phyloP scores from a whole-genome alignment of 2,329 filamentous ascomycete genomes.

The Pseudocercospora ulei region DNA sequence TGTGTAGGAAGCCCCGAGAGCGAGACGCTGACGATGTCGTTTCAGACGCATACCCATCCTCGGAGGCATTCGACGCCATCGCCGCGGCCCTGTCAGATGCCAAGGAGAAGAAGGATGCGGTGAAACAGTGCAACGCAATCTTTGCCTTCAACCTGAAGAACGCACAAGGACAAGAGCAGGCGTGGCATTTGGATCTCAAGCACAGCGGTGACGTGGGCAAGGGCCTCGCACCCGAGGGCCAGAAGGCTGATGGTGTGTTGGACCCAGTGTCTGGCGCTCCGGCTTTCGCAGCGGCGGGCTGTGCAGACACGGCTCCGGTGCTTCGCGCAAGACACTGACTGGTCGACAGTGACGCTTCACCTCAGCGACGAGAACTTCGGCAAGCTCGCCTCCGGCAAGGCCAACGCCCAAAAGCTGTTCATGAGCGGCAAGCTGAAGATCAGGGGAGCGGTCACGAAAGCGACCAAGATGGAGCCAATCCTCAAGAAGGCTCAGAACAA shows the following conservation, averaged over 20 bases:
- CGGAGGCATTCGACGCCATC: slow-evolving; percentile 83
- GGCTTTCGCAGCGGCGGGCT: not conserved
- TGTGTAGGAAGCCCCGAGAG: not conserved
- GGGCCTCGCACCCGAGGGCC: slow-evolving; percentile 57
- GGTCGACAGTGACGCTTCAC: slow-evolving; percentile 61
- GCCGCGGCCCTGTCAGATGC: slow-evolving; percentile 58
- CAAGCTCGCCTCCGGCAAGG: slow-evolving; percentile 73
- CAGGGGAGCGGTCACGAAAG: slow-evolving; percentile 97
- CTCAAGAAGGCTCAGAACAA: slow-evolving; percentile 77
- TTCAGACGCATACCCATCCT: slow-evolving; percentile 65
- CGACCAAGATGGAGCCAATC: slow-evolving; percentile 89
- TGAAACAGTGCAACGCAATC: slow-evolving; percentile 77
- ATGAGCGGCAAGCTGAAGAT: slow-evolving; percentile 99
- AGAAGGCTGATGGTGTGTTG: slow-evolving; percentile 69
- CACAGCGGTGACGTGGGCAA: slow-evolving; percentile 72
- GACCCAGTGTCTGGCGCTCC: not conserved
- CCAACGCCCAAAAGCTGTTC: slow-evolving; percentile 88
- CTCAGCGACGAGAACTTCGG: slow-evolving; percentile 81
- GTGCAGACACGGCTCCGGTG: not conserved
- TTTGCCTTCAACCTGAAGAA: slow-evolving; percentile 94
- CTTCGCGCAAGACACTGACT: slow-evolving; percentile 9
- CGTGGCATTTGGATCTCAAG: slow-evolving; percentile 95
- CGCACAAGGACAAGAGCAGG: slow-evolving; percentile 62
- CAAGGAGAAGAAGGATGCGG: slow-evolving; percentile 70
- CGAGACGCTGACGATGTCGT: slow-evolving; percentile 1